phyloP scores from a whole-genome alignment of 305 asterid species.

The Fraxinus latifolia region DNA sequence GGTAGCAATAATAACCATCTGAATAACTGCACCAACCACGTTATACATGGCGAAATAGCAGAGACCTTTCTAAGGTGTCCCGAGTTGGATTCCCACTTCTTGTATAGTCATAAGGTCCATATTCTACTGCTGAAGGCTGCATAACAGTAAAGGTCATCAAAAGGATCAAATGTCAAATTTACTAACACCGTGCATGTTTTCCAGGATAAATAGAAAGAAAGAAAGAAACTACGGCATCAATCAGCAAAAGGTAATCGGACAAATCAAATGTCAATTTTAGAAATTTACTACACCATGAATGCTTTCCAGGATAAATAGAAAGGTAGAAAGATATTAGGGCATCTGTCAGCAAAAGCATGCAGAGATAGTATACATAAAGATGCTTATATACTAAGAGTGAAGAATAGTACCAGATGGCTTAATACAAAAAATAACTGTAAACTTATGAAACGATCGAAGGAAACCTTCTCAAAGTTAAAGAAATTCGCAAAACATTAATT shows the following conservation, averaged over 20 bases:
- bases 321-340: not conserved
- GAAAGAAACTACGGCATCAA: not conserved
- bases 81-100: slow-evolving; percentile 97
- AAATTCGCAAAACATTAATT: not conserved
- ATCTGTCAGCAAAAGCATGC: not conserved
- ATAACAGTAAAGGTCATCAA: slow-evolving; percentile 15
- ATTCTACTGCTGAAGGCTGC: slow-evolving; percentile 84
- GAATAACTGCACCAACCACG: slow-evolving; percentile 14
- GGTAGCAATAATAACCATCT: not conserved
- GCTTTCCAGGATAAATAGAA: not conserved
- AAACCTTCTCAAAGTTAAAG: not conserved
- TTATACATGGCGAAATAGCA: slow-evolving; percentile 17
- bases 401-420: not conserved
- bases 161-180: not conserved
- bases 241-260: not conserved
- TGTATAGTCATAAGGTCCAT: slow-evolving; percentile 80
- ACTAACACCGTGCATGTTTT: not conserved
- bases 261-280: not conserved
- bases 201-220: not conserved
- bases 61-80: slow-evolving; percentile 73
- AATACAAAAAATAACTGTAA: not conserved
- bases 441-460: not conserved
- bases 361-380: not conserved
- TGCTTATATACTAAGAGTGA: not conserved
- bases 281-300: not conserved